Base-by-base conservation (phyloP, 371 early-diverging fungal species). In the Thermomucor indicae-seudaticae region DNA sequence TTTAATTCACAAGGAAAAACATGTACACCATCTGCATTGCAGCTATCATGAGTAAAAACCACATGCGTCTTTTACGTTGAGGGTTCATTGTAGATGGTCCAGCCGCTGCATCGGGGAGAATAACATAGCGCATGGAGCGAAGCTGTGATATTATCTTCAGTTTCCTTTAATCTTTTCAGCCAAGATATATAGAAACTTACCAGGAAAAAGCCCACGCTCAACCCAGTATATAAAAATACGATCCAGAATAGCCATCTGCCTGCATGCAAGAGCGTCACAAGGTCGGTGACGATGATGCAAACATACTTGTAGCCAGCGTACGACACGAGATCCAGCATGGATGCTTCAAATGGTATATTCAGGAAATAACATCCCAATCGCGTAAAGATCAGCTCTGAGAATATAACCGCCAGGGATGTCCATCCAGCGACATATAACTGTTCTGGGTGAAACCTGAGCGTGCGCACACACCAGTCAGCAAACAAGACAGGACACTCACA, bases 291-390 rank as follows among this genome's bases (percentile, higher is more conserved):
- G 50, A 86, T 84, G 32, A 86, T 75, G 27, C 87, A 84, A 32
- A 96, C 88, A 79, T 94, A 98, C 70, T 98, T 97, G 72, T 99
- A 99, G 6, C 98, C 97, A 60, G 90, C 87, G 64, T 90, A 96
- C 14, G 92, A 81, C 30, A 97, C 58, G 39, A 96, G 65, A 61
- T 97, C 98, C 52, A 96, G 60, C 49, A 92, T 79, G 8, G 89
- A 83, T n/a, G 86, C 83, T 46, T 95, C 91, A n/a, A 83, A 80
- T 4, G 85, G 73, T 47, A 96, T 90, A 53, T 83, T 93, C 43
- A 98, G 69, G 52, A 99, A 78, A 61, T 96, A 98, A 57, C 86
- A 86, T 5, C 91, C 89, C 30, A 92, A 62, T 48, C 93, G 91
- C 30, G 92, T 79, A 32, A 94, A 68, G 30, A 89, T 53, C 28